Conservation (phyloP, 2,329 filamentous ascomycete species). For the Apiospora malaysiana region DNA sequence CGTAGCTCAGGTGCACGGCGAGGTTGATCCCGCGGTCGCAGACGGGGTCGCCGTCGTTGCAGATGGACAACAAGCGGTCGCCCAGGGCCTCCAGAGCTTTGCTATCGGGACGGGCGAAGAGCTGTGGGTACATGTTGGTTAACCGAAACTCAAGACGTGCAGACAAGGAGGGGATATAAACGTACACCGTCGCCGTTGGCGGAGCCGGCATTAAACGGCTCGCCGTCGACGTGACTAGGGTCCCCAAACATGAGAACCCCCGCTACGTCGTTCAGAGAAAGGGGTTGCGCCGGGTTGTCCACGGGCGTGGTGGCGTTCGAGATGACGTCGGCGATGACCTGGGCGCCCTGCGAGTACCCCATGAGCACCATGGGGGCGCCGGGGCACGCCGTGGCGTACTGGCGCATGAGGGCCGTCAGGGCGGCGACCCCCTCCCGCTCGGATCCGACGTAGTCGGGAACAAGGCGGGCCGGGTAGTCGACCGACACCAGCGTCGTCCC, state of each 20-base stretch:
- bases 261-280: background rate
- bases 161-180: background rate
- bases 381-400: conserved; percentile 38
- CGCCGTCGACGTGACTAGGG: conserved; percentile 37
- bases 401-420: conserved; percentile 37
- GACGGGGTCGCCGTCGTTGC: conserved; percentile 29
- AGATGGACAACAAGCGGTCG: conserved; percentile 29
- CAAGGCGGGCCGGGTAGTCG: conserved; percentile 38
- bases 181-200: conserved; percentile 36
- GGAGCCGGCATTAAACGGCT: conserved; percentile 39
- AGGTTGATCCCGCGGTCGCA: conserved; percentile 30
- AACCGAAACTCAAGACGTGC: background rate
- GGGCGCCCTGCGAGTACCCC: conserved; percentile 42
- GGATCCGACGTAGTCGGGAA: conserved; percentile 33
- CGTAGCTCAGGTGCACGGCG: conserved; percentile 29
- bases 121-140: background rate
- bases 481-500: conserved; percentile 42
- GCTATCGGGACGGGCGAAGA: conserved; percentile 29
- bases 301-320: conserved; percentile 25
- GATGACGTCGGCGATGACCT: conserved; percentile 39
- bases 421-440: conserved; percentile 39
- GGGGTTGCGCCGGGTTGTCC: background rate
- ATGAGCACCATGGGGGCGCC: conserved; percentile 41
- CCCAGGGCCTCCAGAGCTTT: conserved; percentile 26
- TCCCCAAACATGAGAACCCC: conserved; percentile 40